Conservation (phyloP, 495 filamentous ascomycete genomes). For the Daldinia loculata region DNA sequence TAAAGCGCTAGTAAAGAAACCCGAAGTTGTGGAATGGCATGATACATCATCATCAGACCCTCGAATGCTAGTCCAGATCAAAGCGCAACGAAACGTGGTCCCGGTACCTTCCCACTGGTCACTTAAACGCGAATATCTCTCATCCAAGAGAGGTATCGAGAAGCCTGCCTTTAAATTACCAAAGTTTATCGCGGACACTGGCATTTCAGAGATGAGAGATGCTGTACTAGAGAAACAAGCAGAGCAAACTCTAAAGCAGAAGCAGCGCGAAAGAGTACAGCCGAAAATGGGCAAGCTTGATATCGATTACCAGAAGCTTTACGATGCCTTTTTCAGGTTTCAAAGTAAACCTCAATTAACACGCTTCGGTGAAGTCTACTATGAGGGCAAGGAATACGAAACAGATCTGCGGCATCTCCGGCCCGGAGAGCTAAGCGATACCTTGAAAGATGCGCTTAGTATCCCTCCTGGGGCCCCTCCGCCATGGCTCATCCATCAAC, state of each 20-base stretch:
- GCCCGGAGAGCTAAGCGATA: slow-evolving; percentile 88
- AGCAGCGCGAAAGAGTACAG: slow-evolving; percentile 91
- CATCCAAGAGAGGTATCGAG: slow-evolving; percentile 93
- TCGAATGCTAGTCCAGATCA: slow-evolving; percentile 88
- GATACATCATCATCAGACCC: slow-evolving; percentile 94
- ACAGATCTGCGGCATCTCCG: slow-evolving; percentile 90
- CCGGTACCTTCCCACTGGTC: slow-evolving; percentile 95
- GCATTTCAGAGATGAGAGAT: slow-evolving; percentile 97
- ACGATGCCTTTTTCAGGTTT: slow-evolving; percentile 97
- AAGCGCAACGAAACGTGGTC: slow-evolving; percentile 93
- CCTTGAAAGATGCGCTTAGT: slow-evolving; percentile 89
- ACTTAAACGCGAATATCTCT: slow-evolving; percentile 94
- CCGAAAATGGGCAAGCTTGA: slow-evolving; percentile 98
- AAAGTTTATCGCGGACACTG: slow-evolving; percentile 97
- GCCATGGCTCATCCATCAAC: slow-evolving; percentile 97
- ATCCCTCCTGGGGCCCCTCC: slow-evolving; percentile 94
- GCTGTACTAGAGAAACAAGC: slow-evolving; percentile 96
- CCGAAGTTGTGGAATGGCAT: slow-evolving; percentile 97
- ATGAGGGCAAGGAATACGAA: slow-evolving; percentile 98
- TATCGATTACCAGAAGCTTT: slow-evolving; percentile 97
- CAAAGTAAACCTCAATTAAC: slow-evolving; percentile 96
- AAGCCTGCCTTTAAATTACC: slow-evolving; percentile 92
- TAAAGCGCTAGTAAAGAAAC: slow-evolving; percentile 88
- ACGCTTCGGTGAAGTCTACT: slow-evolving; percentile 96
- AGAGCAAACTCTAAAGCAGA: slow-evolving; percentile 88